Evolutionary conservation across 441 rosid genomes (phyloP).

Genomic region (Biscutella laevigata): DNA sequence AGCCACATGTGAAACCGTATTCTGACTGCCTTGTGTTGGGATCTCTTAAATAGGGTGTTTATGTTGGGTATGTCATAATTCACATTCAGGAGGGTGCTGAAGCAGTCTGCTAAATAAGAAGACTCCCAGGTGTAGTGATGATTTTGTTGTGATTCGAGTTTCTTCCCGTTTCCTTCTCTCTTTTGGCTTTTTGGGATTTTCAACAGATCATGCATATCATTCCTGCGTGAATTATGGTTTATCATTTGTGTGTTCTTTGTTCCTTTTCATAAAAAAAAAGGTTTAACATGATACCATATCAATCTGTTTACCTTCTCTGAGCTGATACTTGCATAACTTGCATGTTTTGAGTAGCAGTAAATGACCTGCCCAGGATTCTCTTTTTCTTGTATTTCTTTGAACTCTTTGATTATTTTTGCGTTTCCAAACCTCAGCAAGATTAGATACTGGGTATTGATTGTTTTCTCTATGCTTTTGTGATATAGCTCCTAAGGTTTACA

Average conservation of each 20-base stretch:
- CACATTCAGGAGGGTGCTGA: conserved; percentile 69
- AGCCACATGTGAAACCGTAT: conserved; percentile 31
- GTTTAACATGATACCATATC: not conserved
- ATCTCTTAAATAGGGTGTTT: conserved; percentile 81
- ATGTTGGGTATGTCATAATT: conserved; percentile 66
- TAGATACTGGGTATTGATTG: conserved; percentile 6
- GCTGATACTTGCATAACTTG: conserved; percentile 7
- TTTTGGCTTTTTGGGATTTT: conserved; percentile 24
- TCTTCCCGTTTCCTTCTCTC: conserved; percentile 34
- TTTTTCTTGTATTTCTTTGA: not conserved
- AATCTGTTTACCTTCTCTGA: not conserved
- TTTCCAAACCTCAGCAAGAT: conserved; percentile 6
- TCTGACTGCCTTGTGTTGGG: conserved; percentile 65
- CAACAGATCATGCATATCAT: conserved; percentile 4
- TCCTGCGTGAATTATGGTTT: not conserved
- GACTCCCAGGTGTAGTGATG: conserved; percentile 70
- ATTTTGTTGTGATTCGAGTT: conserved; percentile 54
- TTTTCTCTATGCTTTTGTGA: conserved; percentile 8
- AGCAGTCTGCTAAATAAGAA: conserved; percentile 79
- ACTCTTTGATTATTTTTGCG: conserved; percentile 1
- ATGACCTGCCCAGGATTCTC: conserved; percentile 8
- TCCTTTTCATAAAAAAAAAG: no score
- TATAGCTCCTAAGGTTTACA: not conserved
- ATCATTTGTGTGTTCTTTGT: not conserved
- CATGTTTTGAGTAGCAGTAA: conserved; percentile 6